These are phyloP conservation scores for Ogataea neopini DNA, from an alignment of 805 yeast genomes.

Conservation along the genomic window DNA sequence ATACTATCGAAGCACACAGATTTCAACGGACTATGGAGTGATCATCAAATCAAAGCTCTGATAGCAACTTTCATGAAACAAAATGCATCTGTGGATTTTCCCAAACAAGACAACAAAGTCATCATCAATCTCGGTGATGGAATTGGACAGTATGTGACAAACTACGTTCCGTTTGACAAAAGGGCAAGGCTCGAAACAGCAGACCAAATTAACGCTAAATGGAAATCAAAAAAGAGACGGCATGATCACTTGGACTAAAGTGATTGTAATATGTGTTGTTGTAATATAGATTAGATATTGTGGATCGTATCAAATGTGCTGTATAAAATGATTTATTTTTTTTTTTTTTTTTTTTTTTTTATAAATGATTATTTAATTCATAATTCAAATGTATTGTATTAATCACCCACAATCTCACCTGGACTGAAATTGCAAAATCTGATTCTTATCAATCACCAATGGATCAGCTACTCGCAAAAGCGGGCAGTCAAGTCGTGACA, in stretches of 20 bases:
- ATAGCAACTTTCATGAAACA: constrained; percentile 51
- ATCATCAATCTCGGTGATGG: constrained; percentile 73
- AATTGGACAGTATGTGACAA: constrained; percentile 55
- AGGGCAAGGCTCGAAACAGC: constrained; percentile 63
- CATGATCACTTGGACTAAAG: background rate
- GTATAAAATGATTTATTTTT: background rate
- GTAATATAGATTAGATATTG: too few species aligned
- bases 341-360: background rate
- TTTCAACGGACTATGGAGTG: constrained; percentile 54
- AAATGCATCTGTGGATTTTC: background rate
- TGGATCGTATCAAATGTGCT: background rate
- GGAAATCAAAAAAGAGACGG: constrained; percentile 41
- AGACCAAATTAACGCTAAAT: constrained; percentile 69
- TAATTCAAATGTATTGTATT: background rate
- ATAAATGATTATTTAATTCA: background rate
- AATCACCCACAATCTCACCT: background rate
- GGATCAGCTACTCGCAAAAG: constrained; percentile 47
- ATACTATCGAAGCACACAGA: constrained; percentile 42
- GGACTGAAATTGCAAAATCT: too few species aligned
- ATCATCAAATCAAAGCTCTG: constrained; percentile 55
- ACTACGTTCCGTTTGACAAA: constrained; percentile 56
- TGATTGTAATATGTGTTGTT: too few species aligned
- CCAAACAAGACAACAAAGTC: background rate
- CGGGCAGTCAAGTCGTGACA: constrained; percentile 77
- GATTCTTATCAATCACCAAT: too few species aligned